Conservation (phyloP, 371 early-diverging fungal genomes). For the Chytridium lagenaria region DNA sequence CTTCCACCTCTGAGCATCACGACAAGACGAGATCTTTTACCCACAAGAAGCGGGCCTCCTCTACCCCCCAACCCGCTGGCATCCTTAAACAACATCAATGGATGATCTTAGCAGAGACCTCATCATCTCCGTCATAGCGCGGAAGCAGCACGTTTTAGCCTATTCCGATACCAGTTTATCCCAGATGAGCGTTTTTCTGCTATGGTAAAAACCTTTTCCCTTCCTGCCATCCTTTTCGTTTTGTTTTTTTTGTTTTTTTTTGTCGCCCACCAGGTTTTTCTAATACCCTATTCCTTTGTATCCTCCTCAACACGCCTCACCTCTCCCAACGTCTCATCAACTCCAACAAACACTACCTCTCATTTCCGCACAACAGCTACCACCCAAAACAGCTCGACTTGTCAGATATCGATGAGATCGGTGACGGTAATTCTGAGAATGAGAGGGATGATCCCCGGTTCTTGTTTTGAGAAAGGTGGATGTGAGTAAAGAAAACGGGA, state of each 20-base stretch:
- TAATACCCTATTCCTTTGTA: too few species aligned
- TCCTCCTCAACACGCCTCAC: conserved; percentile 34
- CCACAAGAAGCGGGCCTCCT: conserved; percentile 42
- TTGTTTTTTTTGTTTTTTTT: too few species aligned
- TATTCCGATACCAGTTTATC: too few species aligned
- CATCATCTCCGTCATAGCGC: too few species aligned
- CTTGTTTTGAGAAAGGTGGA: conserved; percentile 48
- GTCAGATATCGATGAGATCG: conserved; percentile 11
- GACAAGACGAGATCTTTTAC: too few species aligned
- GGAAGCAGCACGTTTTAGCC: too few species aligned
- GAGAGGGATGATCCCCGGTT: conserved; percentile 31
- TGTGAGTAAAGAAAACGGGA: conserved; percentile 7
- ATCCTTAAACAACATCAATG: conserved; percentile 52
- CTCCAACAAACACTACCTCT: conserved; percentile 46
- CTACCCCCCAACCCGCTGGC: conserved; percentile 43
- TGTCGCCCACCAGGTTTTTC: too few species aligned
- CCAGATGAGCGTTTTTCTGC: too few species aligned
- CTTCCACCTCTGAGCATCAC: too few species aligned
- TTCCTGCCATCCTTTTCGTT: too few species aligned
- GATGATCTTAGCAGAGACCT: conserved; percentile 48
- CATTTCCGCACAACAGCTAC: conserved; percentile 24
- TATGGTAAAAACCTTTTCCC: too few species aligned
- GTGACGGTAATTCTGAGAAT: neutral
- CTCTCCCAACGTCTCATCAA: conserved; percentile 31
- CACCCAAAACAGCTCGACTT: conserved; percentile 43